phyloP scores from a whole-genome alignment of 176 grass and related monocot species.

The Oryza punctata region DNA sequence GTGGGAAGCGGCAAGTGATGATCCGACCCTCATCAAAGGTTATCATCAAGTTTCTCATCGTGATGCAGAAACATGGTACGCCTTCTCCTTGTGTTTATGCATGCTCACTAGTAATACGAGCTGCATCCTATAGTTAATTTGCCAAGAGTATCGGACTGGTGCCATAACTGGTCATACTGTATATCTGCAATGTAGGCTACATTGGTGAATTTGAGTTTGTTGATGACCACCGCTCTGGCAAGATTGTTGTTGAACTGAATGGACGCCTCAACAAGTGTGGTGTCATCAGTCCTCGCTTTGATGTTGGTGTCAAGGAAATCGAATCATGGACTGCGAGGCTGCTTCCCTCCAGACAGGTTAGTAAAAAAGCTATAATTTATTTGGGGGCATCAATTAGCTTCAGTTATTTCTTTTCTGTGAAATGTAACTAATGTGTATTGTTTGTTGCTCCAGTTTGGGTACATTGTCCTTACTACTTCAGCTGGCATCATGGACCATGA shows the following conservation, averaged over 20 bases:
- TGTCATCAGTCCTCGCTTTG: conserved; percentile 68
- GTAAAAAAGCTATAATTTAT: neutral
- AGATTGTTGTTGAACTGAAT: conserved; percentile 67
- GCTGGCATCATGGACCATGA: conserved; percentile 83
- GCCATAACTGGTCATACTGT: neutral
- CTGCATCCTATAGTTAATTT: neutral
- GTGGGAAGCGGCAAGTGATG: conserved; percentile 72
- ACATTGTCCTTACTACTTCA: conserved; percentile 81
- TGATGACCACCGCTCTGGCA: conserved; percentile 64
- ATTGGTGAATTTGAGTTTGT: conserved; percentile 71
- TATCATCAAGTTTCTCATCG: conserved; percentile 74
- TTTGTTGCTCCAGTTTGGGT: conserved; percentile 59
- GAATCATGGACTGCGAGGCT: conserved; percentile 67
- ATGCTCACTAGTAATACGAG: neutral
- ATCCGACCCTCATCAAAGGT: conserved; percentile 81
- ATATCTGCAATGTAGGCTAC: conserved; percentile 42
- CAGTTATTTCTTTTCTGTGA: neutral
- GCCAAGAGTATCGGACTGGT: neutral
- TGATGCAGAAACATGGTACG: conserved; percentile 85
- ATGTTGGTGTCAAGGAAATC: conserved; percentile 75
- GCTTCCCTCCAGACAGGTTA: conserved; percentile 62
- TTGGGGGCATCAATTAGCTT: neutral
- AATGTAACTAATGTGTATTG: neutral
- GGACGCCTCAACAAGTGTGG: conserved; percentile 76
- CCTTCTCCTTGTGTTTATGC: neutral